Evolutionary conservation across 208 protist species (phyloP).

Genomic region (Zelonia costaricensis): DNA sequence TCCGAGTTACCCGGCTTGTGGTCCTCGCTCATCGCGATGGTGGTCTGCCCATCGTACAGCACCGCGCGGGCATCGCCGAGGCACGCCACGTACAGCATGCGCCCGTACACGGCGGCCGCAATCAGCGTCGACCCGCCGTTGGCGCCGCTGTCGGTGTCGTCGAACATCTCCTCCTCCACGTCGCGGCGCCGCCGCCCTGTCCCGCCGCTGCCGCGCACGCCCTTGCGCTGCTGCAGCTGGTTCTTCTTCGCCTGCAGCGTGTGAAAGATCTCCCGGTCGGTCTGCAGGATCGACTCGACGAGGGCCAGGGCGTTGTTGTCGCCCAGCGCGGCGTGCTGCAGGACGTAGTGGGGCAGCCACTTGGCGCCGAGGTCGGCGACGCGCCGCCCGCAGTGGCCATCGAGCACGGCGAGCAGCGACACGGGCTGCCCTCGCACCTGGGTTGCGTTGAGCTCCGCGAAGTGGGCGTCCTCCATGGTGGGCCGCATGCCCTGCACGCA

Average conservation of each 20-base stretch:
- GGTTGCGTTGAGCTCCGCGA: slow-evolving; percentile 44
- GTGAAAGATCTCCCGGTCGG: slow-evolving; percentile 57
- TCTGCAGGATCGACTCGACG: slow-evolving; percentile 73
- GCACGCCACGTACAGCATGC: slow-evolving; percentile 87
- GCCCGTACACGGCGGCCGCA: slow-evolving; percentile 57
- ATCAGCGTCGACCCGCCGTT: slow-evolving; percentile 79
- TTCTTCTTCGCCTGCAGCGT: slow-evolving; percentile 23
- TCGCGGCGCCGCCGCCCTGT: slow-evolving; percentile 12
- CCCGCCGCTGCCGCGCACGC: slow-evolving; percentile 6
- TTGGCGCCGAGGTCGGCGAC: slow-evolving; percentile 65
- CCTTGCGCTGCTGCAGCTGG: slow-evolving; percentile 16
- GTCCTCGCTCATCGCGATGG: slow-evolving; percentile 90
- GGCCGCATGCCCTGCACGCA: slow-evolving; percentile 71
- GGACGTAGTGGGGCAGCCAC: slow-evolving; percentile 64
- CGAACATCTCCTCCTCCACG: slow-evolving; percentile 19
- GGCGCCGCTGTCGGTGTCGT: slow-evolving; percentile 13
- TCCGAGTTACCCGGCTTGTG: slow-evolving; percentile 86
- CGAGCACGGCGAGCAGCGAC: slow-evolving; percentile 64
- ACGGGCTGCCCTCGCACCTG: slow-evolving; percentile 58
- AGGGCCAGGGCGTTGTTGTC: slow-evolving; percentile 79
- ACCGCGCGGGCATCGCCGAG: slow-evolving; percentile 89
- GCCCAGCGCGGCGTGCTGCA: slow-evolving; percentile 56
- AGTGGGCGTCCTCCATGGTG: slow-evolving; percentile 87
- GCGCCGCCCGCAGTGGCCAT: slow-evolving; percentile 82
- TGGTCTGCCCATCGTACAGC: slow-evolving; percentile 68